A percentile compares a stretch with the other conserved stretches of the same genome.
These are phyloP conservation scores for Monilinia polystroma DNA, from an alignment of 2,329 filamentous ascomycete species.

Conservation along the genomic window DNA sequence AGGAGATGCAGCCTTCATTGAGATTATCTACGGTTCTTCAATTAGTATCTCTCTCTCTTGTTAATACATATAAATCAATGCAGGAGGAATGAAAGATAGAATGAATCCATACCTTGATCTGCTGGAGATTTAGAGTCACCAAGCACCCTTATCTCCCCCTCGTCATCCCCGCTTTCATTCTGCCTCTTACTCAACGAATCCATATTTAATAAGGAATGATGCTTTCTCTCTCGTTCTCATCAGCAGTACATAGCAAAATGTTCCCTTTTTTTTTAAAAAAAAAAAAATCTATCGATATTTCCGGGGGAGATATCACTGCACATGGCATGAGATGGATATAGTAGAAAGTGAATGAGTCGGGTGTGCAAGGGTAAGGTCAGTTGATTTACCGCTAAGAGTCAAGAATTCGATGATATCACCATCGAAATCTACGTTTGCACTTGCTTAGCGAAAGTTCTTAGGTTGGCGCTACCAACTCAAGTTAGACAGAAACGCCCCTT, in stretches of 20 bases:
- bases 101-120: not conserved
- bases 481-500: not conserved
- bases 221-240: slow-evolving; percentile 12
- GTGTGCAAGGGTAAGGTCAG: not conserved
- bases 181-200: not conserved
- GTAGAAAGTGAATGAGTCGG: not conserved
- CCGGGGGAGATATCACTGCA: not conserved
- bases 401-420: slow-evolving; percentile 13
- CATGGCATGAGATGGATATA: not conserved
- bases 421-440: slow-evolving; percentile 8
- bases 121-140: not conserved
- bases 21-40: not conserved
- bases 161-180: not conserved
- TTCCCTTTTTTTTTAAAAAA: not conserved
- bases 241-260: not conserved
- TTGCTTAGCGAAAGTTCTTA: slow-evolving; percentile 16
- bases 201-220: slow-evolving; percentile 20
- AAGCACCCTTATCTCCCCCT: not conserved
- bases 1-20: not conserved
- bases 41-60: not conserved
- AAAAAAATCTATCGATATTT: not conserved
- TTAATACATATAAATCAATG: not conserved
- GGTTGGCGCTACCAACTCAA: not conserved
- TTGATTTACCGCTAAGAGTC: not conserved
- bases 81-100: not conserved